phyloP scores from a whole-genome alignment of 1,139 yeast genomes.

The Torulaspora globosa region DNA sequence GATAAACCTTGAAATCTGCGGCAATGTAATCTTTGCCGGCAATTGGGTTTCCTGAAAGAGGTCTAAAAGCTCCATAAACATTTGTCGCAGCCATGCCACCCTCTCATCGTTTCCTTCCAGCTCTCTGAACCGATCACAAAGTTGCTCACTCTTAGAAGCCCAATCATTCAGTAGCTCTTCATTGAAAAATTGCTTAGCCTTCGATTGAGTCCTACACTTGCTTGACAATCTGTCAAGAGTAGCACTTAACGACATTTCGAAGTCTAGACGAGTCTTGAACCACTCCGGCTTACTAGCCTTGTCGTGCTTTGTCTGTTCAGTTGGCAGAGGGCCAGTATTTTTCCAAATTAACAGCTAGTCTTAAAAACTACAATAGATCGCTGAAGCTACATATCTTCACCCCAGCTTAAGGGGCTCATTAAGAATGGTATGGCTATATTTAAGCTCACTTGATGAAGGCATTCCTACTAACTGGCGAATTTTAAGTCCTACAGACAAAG shows the following conservation, averaged over 20 bases:
- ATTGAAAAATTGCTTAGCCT: conserved; percentile 12
- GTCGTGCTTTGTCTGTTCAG: neutral
- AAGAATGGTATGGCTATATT: conserved; percentile 11
- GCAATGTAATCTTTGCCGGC: conserved; percentile 8
- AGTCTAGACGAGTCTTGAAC: neutral
- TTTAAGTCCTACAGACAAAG: conserved; percentile 33
- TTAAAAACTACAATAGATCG: neutral
- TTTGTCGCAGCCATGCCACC: conserved; percentile 22
- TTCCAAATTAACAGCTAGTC: neutral
- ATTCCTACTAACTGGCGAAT: neutral
- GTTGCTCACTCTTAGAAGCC: conserved; percentile 13
- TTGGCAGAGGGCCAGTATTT: neutral
- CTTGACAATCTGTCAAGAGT: conserved; percentile 17
- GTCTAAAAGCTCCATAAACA: conserved; percentile 22
- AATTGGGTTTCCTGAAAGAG: conserved; percentile 11
- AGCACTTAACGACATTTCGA: conserved; percentile 9
- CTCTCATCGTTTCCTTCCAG: conserved; percentile 17
- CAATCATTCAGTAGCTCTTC: conserved; percentile 19
- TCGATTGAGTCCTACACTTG: conserved; percentile 3
- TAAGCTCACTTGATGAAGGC: neutral
- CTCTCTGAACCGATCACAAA: conserved; percentile 13
- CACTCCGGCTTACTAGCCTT: neutral
- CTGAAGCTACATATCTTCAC: neutral
- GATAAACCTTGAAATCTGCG: conserved; percentile 12
- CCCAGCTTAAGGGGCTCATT: neutral